Evolutionary conservation across 2,329 filamentous ascomycete genomes (phyloP).

Genomic region (Claviceps pazoutovae): DNA sequence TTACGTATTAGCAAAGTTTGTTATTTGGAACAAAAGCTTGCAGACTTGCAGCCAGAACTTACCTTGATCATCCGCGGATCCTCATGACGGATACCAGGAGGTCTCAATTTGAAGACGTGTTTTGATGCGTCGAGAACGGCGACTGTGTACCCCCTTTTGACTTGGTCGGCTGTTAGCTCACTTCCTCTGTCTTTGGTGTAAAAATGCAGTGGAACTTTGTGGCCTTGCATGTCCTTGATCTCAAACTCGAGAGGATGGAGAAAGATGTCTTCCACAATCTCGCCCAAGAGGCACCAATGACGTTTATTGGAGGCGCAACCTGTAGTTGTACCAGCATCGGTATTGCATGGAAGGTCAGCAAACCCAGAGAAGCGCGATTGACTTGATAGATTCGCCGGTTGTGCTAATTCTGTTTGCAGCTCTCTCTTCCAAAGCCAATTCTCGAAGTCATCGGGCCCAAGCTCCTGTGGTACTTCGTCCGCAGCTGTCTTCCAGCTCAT

Average conservation of each 20-base stretch:
- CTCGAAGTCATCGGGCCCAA: background rate
- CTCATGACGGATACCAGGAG: background rate
- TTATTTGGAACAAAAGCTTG: no score
- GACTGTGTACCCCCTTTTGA: background rate
- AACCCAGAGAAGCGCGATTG: background rate
- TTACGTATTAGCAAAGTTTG: no score
- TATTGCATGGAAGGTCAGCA: background rate
- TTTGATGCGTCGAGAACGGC: background rate
- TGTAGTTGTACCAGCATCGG: background rate
- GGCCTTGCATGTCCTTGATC: no score
- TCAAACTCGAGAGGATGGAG: no score
- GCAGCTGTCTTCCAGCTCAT: background rate
- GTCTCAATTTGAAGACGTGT: background rate
- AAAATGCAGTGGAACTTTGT: background rate
- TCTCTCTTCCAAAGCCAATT: background rate
- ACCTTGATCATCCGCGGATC: background rate
- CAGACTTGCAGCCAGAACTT: background rate
- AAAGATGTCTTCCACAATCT: background rate
- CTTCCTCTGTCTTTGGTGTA: background rate
- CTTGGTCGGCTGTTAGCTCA: background rate
- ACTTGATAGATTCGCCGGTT: background rate
- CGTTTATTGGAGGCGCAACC: background rate
- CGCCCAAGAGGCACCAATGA: background rate
- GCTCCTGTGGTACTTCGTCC: background rate
- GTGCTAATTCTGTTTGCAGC: background rate